These are phyloP conservation scores for Corchorus olitorius DNA, from an alignment of 345 rosid species.

Conservation along the genomic window DNA sequence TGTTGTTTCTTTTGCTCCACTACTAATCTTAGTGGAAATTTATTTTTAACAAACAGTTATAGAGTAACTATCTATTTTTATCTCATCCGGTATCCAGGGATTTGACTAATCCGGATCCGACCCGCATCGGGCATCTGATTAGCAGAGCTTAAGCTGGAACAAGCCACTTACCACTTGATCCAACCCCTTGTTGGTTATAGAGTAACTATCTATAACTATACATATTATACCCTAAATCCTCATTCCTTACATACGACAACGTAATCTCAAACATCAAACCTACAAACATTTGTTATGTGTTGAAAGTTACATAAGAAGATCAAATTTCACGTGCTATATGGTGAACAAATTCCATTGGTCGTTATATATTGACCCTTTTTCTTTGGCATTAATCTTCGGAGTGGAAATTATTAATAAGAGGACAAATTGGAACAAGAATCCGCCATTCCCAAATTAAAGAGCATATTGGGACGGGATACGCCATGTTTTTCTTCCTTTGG, in stretches of 20 bases:
- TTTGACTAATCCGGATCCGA: too few relatives aligned
- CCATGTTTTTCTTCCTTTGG: neutral
- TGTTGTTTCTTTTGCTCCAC: neutral
- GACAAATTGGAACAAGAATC: neutral
- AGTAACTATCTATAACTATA: too few relatives aligned
- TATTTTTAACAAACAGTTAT: neutral
- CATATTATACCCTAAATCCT: too few relatives aligned
- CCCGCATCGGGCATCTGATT: too few relatives aligned
- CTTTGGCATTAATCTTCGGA: neutral
- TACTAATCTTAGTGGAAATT: neutral
- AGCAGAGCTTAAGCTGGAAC: too few relatives aligned
- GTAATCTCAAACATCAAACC: too few relatives aligned
- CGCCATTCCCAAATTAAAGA: neutral
- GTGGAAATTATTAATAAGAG: neutral
- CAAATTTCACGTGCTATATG: neutral
- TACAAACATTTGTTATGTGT: too few relatives aligned
- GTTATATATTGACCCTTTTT: neutral
- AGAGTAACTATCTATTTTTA: too few relatives aligned
- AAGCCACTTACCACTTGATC: too few relatives aligned
- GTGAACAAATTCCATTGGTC: neutral
- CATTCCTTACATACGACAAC: too few relatives aligned
- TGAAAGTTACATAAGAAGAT: neutral
- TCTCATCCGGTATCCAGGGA: too few relatives aligned
- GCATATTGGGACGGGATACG: neutral
- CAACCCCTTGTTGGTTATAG: too few relatives aligned